These are phyloP conservation scores for Ceratocystis alfenasii DNA, from an alignment of 2,329 filamentous ascomycete species.

Conservation along the genomic window DNA sequence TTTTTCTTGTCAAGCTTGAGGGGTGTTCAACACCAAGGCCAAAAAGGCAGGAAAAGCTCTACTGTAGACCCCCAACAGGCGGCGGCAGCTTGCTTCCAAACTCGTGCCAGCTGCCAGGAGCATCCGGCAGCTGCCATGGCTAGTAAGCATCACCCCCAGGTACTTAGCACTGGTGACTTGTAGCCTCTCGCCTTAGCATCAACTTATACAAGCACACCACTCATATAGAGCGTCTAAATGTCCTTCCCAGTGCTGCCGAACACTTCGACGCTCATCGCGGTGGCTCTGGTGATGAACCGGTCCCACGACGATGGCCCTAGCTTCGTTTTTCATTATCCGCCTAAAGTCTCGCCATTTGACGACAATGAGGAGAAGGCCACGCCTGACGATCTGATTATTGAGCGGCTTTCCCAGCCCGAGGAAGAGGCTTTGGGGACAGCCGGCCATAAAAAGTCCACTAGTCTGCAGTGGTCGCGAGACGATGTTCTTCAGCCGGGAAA, in stretches of 20 bases:
- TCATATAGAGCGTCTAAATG: constrained; percentile 30
- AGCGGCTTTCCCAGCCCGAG: constrained; percentile 35
- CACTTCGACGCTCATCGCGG: constrained; percentile 50
- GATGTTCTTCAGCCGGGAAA: constrained; percentile 38
- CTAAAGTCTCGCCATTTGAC: constrained; percentile 33
- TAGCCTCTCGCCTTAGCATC: neutral
- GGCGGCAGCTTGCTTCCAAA: neutral
- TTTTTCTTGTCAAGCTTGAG: neutral
- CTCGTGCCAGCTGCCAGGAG: neutral
- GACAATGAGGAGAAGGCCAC: constrained; percentile 31
- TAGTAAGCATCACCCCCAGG: too few relatives aligned
- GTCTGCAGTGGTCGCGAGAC: constrained; percentile 30
- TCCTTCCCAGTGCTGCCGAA: constrained; percentile 40
- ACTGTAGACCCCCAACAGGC: neutral
- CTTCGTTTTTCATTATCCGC: constrained; percentile 82
- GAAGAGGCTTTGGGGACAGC: constrained; percentile 25
- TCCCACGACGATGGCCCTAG: constrained; percentile 61
- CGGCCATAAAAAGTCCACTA: constrained; percentile 23
- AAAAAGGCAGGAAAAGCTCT: too few relatives aligned
- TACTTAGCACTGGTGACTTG: too few relatives aligned
- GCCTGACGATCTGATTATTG: constrained; percentile 41
- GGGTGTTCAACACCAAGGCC: too few relatives aligned
- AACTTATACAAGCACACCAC: neutral
- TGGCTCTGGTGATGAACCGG: constrained; percentile 61
- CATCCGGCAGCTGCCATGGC: neutral